Percentiles rank a stretch among this genome's conserved stretches.
Conservation (phyloP, 106 monocot genomes). For the Acanthochlamys bracteata region DNA sequence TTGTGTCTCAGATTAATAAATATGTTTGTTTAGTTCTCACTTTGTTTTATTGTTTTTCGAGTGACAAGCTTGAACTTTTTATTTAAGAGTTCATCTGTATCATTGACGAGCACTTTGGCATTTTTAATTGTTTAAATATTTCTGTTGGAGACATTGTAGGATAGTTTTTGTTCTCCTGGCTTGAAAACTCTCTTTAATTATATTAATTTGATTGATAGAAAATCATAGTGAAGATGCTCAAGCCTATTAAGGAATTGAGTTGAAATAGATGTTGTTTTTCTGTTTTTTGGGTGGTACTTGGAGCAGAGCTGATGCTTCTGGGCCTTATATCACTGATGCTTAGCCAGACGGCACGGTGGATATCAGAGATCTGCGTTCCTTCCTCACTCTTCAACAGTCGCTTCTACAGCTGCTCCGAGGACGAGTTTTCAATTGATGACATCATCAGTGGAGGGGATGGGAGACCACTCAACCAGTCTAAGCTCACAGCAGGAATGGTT, state of each 20-base stretch:
- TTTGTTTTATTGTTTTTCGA: too few species aligned
- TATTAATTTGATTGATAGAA: too few species aligned
- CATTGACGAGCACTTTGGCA: conserved; percentile 13
- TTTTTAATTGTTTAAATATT: too few species aligned
- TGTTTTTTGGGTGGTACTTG: too few species aligned
- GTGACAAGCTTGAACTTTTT: too few species aligned
- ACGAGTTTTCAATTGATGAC: conserved; percentile 25
- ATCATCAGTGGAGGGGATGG: background rate
- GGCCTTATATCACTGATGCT: conserved; percentile 80
- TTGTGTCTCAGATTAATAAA: background rate
- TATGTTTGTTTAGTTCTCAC: background rate
- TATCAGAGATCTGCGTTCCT: conserved; percentile 76
- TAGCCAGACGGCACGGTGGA: conserved; percentile 74
- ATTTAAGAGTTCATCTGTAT: too few species aligned
- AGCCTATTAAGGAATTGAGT: too few species aligned
- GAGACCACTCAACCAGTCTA: conserved; percentile 20
- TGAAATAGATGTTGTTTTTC: too few species aligned
- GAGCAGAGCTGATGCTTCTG: conserved; percentile 63
- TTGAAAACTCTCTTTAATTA: too few species aligned
- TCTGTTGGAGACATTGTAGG: too few species aligned
- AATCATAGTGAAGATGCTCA: too few species aligned
- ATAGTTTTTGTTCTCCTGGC: too few species aligned
- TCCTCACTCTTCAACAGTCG: conserved; percentile 65
- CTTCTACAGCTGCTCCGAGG: conserved; percentile 61
- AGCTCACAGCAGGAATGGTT: conserved; percentile 4